Percentiles rank a stretch among this genome's conserved stretches.
These are phyloP conservation scores for Panaeolus papilionaceus DNA, from an alignment of 768 basidiomycete species.

Conservation along the genomic window DNA sequence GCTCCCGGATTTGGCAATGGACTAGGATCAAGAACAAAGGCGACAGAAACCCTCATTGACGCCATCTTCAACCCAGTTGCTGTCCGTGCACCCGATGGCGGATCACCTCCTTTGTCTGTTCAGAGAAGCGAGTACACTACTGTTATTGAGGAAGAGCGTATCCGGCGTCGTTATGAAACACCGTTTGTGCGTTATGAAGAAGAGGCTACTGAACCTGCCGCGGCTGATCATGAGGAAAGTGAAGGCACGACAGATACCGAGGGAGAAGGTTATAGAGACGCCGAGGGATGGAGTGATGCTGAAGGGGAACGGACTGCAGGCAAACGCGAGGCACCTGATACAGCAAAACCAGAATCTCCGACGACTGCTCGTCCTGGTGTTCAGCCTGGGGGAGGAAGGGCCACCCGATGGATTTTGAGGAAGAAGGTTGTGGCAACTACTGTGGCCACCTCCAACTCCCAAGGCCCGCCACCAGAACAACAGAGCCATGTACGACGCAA, in stretches of 20 bases:
- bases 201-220: background rate
- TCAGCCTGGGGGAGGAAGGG: slow-evolving; percentile 1
- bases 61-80: slow-evolving; percentile 76
- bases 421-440: background rate
- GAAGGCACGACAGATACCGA: background rate
- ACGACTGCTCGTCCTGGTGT: slow-evolving; percentile 2
- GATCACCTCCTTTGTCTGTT: background rate
- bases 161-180: slow-evolving; percentile 1
- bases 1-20: background rate
- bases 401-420: background rate
- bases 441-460: background rate
- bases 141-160: background rate
- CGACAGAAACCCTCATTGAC: slow-evolving; percentile 79
- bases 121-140: background rate
- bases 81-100: background rate
- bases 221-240: background rate
- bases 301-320: background rate
- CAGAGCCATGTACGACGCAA: background rate
- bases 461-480: background rate
- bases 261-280: slow-evolving; percentile 3
- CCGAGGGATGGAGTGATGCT: slow-evolving; percentile 1
- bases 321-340: background rate
- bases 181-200: slow-evolving; percentile 12
- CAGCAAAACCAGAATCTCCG: slow-evolving; percentile 4
- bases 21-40: slow-evolving; percentile 46